Evolutionary conservation across 495 filamentous ascomycete genomes (phyloP).

Genomic region (Podospora tetraspora): DNA sequence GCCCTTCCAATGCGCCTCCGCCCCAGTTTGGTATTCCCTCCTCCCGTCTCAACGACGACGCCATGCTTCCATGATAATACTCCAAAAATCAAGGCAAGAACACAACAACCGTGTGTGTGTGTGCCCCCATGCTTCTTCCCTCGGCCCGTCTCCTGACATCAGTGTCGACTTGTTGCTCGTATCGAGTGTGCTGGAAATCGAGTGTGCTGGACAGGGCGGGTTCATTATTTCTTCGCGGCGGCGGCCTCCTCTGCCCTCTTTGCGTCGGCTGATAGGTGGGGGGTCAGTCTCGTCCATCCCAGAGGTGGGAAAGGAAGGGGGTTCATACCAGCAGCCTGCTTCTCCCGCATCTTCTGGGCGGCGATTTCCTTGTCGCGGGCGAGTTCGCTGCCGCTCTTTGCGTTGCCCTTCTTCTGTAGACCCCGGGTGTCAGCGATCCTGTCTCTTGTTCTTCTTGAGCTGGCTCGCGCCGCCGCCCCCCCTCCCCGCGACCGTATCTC

Average conservation of each 20-base stretch:
- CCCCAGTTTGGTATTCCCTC: neutral
- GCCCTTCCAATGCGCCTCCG: neutral
- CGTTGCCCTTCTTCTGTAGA: conserved; percentile 55
- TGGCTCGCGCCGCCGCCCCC: conserved; percentile 6
- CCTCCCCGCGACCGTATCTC: too few species aligned
- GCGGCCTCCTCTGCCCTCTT: conserved; percentile 40
- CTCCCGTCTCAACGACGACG: neutral
- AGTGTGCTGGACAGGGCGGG: neutral
- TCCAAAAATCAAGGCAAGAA: neutral
- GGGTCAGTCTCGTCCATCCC: conserved; percentile 11
- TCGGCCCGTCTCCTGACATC: neutral
- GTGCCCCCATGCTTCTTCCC: neutral
- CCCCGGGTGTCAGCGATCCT: conserved; percentile 22
- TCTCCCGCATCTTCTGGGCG: conserved; percentile 82
- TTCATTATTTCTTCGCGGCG: conserved; percentile 25
- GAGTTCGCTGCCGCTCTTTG: conserved; percentile 63
- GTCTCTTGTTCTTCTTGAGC: neutral
- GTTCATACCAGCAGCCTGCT: conserved; percentile 73
- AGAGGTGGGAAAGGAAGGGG: neutral
- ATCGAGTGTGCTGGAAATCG: neutral
- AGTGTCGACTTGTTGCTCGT: neutral
- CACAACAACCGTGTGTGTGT: neutral
- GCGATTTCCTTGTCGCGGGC: conserved; percentile 66
- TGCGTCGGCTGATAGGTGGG: conserved; percentile 41
- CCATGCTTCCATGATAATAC: conserved; percentile 6